Base-by-base conservation (phyloP, 2,329 filamentous ascomycete species). In the Trichophyton verrucosum region DNA sequence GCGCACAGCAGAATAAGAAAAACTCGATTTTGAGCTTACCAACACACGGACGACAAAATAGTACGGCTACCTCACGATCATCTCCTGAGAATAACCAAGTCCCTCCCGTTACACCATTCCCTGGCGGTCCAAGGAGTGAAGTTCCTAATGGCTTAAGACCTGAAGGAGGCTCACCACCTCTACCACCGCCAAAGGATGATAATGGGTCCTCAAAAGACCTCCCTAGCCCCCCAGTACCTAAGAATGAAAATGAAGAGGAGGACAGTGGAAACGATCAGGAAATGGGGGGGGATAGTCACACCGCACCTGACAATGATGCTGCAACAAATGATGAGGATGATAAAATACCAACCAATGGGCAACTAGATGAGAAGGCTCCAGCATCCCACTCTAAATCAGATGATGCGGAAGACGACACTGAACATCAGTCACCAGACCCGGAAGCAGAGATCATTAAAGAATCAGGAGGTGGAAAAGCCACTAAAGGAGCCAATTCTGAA, bases 71-170 rank as follows among this genome's bases (percentile, higher is more conserved):
- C 7, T 42, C 56, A 15, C 24, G 53, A 53, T 42, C 58, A 5
- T 53, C 33, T 15, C 47, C 58, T 15, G 47, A 55, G 22, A 42
- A 42, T 47, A 60, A 22, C 5, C 30, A 60, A 30, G 64, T 66
- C 8, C 64, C 62, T 3, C 66, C 67, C 62, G 56, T 65, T 55
- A 64, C 68, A 64, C 55, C 69, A 64, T 65, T 66, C 66, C 66
- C 67, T 6, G 61, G 65, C 17, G 65, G 61, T n/a, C 60, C 60
- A 13, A 59, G 47, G 40, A 64, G 59, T 44, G 61, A 53, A 51
- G 44, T 59, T 30, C 57, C 59, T 15, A 61, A 64, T 8, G 59
- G 44, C 38, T 33, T 57, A 27, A 57, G 58, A 13, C 58, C 62
- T n/a, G 63, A 65, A 36, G 60, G 63, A 33, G 55, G 53, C 17